Evolutionary conservation across 805 yeast genomes (phyloP), one percentile per base, ranked within the genome.

Genomic region (Maudiozyma bulderi): DNA sequence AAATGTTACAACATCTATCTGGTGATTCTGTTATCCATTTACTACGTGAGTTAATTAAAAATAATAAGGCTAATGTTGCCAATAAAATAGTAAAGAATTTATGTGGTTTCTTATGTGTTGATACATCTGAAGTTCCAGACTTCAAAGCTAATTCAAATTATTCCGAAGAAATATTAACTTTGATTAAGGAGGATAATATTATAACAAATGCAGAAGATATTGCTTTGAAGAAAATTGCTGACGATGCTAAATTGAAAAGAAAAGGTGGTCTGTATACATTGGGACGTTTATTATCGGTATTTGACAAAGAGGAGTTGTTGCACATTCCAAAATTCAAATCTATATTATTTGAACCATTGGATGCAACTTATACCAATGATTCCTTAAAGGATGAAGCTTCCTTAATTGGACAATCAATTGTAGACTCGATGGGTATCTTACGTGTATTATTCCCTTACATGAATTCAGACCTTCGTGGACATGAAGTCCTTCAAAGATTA

Each of bases 81-180:
- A 95, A 87, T 57, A 93, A 93, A 62, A 84, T 95, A 54, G 79
- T 87, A 42, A 91, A 87, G 63, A 93, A 93, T 60, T 69, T 95
- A 49, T 86, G 96, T 68, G 95, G 91, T 0, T 91, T 91, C 62
- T 62, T 93, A 46, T 93, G 99, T 69, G 96, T 90, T 33, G 99
- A 91, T 62, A 88, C 96, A 0, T 79, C 93, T 3, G 97, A 90
- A 61, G 96, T 91, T 33, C 99, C 99, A 2, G 97, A 88, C 59
- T 93, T 87, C 60, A 72, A 73, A 13, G 82, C 84, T 43, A 85
- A 86, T 56, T 75, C 77, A 38, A 65, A 68, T 11, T 70, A 74
- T 49, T 73, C 66, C 14, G 79, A 77, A 43, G 69, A 70, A 11
- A 83, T 91, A 10, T 67, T 90, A 47, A 87, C 96, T 1, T 72